Evolutionary conservation across 257 asterid genomes (phyloP).

Genomic region (Solanum sitiens): DNA sequence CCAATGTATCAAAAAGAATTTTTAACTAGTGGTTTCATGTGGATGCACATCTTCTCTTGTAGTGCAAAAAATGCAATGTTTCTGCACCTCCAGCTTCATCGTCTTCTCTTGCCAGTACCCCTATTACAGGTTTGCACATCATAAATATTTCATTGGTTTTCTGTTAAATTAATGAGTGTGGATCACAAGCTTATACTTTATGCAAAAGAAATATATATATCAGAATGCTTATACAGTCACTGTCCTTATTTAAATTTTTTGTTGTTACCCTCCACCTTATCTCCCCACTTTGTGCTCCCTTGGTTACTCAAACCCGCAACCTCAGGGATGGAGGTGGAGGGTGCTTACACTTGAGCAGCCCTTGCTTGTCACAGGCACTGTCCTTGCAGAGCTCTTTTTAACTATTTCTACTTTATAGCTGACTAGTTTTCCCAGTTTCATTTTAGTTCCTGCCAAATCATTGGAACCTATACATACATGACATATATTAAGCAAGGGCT

Average conservation of each 20-base stretch:
- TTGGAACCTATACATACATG: neutral
- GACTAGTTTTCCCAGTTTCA: neutral
- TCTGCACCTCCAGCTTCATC: conserved; percentile 37
- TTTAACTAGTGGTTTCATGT: neutral
- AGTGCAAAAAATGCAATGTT: conserved; percentile 88
- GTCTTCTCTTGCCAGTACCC: conserved; percentile 43
- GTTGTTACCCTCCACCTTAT: neutral
- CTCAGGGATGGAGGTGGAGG: neutral
- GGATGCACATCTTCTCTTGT: conserved; percentile 22
- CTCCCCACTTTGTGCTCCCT: neutral
- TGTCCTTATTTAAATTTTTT: neutral
- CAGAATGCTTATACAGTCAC: neutral
- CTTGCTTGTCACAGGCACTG: neutral
- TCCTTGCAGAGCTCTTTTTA: neutral
- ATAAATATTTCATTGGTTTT: neutral
- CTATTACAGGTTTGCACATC: conserved; percentile 35
- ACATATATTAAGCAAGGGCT: neutral
- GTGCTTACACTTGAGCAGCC: neutral
- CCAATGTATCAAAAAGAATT: neutral
- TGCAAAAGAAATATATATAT: too few species aligned
- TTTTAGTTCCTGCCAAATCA: neutral
- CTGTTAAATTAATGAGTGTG: neutral
- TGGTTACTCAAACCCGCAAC: neutral
- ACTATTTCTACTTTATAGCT: neutral
- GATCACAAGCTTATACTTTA: neutral